A percentile compares a stretch with the other conserved stretches of the same genome.
These are phyloP conservation scores for Guyanaporus albipodus DNA, from an alignment of 768 basidiomycete genomes.

Conservation along the genomic window DNA sequence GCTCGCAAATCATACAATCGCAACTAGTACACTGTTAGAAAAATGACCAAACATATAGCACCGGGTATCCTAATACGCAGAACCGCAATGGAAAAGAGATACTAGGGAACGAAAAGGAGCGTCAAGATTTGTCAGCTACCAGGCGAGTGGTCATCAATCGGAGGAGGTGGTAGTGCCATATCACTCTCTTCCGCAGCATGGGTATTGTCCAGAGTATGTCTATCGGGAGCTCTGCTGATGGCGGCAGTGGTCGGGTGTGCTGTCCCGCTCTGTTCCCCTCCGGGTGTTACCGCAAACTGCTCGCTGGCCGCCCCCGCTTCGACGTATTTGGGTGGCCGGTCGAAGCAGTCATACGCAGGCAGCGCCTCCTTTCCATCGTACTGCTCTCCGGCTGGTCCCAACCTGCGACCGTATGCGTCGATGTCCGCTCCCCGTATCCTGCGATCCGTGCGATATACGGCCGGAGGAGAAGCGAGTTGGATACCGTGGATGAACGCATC, in stretches of 20 bases:
- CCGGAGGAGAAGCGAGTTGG: conserved; percentile 19
- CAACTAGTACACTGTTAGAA: too few relatives aligned
- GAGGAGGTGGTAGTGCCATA: neutral
- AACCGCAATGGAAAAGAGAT: too few relatives aligned
- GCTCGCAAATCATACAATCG: too few relatives aligned
- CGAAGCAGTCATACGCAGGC: conserved; percentile 44
- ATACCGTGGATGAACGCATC: conserved; percentile 14
- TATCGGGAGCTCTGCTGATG: too few relatives aligned
- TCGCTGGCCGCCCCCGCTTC: conserved; percentile 21
- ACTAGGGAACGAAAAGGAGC: too few relatives aligned
- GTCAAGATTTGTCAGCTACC: conserved; percentile 8
- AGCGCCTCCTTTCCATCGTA: conserved; percentile 42
- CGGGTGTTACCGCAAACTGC: neutral
- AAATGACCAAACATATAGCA: too few relatives aligned
- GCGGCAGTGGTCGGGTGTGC: neutral
- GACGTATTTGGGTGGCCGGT: conserved; percentile 46
- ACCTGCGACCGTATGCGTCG: conserved; percentile 40
- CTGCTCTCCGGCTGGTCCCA: conserved; percentile 29
- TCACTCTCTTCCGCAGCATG: neutral
- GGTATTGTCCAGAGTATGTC: neutral
- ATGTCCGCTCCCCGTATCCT: conserved; percentile 35
- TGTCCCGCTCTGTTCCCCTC: conserved; percentile 1
- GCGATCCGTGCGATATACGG: conserved; percentile 19
- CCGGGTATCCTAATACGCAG: too few relatives aligned
- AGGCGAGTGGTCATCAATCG: neutral